Conservation (phyloP, 345 rosid genomes). For the Mangifera indica region DNA sequence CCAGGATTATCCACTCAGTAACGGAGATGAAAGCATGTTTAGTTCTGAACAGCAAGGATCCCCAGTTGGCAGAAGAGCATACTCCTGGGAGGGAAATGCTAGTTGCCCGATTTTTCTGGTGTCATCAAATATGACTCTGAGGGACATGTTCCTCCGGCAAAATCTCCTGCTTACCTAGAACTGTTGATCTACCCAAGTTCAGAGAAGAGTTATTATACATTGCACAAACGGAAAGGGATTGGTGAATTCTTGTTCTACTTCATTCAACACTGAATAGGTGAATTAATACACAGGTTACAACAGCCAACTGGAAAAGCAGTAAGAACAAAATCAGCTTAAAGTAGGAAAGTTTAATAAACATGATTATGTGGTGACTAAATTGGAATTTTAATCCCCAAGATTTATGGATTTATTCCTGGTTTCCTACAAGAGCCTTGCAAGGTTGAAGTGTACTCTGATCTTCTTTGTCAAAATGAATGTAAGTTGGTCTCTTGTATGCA, state of each 20-base stretch:
- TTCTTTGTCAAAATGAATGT: background rate
- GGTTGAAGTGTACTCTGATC: background rate
- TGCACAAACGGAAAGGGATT: background rate
- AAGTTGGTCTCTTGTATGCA: background rate
- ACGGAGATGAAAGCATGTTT: constrained; percentile 24
- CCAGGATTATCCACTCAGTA: constrained; percentile 14
- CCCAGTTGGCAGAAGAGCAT: constrained; percentile 84
- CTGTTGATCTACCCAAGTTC: too few species aligned
- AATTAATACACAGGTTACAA: too few species aligned
- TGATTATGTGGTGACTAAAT: too few species aligned
- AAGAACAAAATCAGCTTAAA: too few species aligned
- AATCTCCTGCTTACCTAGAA: constrained; percentile 48
- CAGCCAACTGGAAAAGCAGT: too few species aligned
- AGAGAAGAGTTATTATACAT: background rate
- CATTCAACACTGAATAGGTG: too few species aligned
- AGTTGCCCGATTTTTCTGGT: constrained; percentile 87
- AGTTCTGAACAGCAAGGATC: constrained; percentile 41
- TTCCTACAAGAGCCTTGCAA: background rate
- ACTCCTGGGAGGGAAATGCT: constrained; percentile 91
- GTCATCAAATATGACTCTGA: constrained; percentile 74
- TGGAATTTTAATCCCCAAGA: too few species aligned
- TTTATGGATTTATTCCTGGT: too few species aligned
- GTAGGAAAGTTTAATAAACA: too few species aligned
- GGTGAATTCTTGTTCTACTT: too few species aligned
- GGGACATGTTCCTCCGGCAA: constrained; percentile 54